Percentiles rank a stretch among this genome's conserved stretches.
Conservation (phyloP, 345 rosid species). For the Jatropha curcas region DNA sequence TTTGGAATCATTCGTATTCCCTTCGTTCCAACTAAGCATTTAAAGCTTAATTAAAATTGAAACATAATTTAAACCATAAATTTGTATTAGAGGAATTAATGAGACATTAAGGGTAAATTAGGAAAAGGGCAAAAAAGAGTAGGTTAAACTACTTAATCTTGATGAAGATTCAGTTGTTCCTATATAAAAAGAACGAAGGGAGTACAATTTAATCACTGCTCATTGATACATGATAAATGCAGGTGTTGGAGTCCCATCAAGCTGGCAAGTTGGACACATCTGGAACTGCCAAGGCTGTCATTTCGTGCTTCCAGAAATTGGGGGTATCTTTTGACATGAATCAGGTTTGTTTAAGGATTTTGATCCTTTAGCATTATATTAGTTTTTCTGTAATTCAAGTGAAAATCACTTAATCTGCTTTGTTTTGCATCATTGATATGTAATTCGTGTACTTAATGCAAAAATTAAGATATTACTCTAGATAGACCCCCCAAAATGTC, state of each 20-base stretch:
- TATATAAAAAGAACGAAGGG: no score
- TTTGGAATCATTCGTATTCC: no score
- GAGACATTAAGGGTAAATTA: no score
- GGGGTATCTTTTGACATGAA: slow-evolving; percentile 83
- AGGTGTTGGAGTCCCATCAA: slow-evolving; percentile 99
- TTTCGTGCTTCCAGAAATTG: slow-evolving; percentile 86
- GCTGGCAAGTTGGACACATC: slow-evolving; percentile 85
- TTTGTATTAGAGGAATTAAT: no score
- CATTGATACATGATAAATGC: slow-evolving; percentile 9
- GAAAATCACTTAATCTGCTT: not conserved
- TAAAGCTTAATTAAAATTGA: no score
- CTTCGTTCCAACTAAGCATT: no score
- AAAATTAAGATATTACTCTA: not conserved
- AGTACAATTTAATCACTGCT: not conserved
- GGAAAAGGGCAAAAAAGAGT: no score
- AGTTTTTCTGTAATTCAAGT: not conserved
- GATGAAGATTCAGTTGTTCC: no score
- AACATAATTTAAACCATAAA: no score
- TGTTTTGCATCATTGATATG: not conserved
- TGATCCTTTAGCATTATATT: not conserved
- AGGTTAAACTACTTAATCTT: no score
- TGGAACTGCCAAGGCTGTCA: slow-evolving; percentile 95
- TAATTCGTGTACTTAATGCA: not conserved
- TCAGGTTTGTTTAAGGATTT: slow-evolving; percentile 41
- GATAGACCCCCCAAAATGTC: not conserved